Evolutionary conservation across 2,329 filamentous ascomycete genomes (phyloP), one percentile per base, ranked within the genome.

Genomic region (Ophiocordyceps camponoti-rufipedis): DNA sequence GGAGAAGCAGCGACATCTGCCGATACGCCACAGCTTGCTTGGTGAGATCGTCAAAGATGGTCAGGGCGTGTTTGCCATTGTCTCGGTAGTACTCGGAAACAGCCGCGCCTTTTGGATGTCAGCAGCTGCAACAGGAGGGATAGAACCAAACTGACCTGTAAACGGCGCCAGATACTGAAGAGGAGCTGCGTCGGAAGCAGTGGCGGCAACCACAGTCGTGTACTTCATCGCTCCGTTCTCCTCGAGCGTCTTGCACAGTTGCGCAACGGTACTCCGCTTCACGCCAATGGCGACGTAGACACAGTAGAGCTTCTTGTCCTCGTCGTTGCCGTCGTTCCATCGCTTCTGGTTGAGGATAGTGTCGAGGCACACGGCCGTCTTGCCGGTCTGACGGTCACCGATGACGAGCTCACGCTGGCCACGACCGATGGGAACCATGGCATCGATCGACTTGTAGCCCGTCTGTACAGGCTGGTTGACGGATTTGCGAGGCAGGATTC

Each of bases 341-440:
- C 89, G 79, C 80, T 91, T 93, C 78, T 98, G 91, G 83, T 98
- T 98, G 52, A 98, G 82, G 58, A 98, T 96, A 68, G 89, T 80
- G 67, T 98, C 91, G 52, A 98, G 85, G 62, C 83, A 89, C 65
- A 98, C 89, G 61, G 91, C 91, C 64, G 91, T 98, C 84, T 98
- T 98, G 71, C 91, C 91, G 60, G 91, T 98, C 74, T 98, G 91
- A 87, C 91, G 91, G 68, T 98, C 91, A 76, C 91, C 91, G 70
- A 98, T 98, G 70, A 98, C 96, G 79, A 98, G 75, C 77, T 98
- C 91, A 89, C 91, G 91, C 79, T 98, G 91, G 64, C 91, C 91
- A 89, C 91, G 91, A 67, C 91, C 91, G 61, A 98, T 95, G 61
- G 91, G 91, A 59, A 98, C 91, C 91, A 98, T 96, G 72, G 91